Evolutionary conservation across 345 rosid species (phyloP).

Genomic region (Zanthoxylum bungeanum): DNA sequence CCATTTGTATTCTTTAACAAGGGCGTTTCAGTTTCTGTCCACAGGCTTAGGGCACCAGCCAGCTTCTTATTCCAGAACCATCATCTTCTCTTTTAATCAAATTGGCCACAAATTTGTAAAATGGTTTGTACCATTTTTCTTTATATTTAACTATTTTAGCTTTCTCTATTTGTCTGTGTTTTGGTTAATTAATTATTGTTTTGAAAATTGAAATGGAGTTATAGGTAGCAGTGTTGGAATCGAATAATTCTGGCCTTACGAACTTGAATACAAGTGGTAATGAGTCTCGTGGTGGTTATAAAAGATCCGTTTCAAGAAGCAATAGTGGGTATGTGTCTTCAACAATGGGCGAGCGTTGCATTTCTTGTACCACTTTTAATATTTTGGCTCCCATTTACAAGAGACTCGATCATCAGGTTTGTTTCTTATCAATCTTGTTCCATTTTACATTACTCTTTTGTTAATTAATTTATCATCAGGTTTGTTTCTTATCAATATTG

Average conservation of each 20-base stretch:
- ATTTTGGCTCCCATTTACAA: conserved; percentile 81
- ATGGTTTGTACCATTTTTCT: not conserved
- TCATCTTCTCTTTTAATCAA: not conserved
- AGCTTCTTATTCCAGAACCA: not conserved
- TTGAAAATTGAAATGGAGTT: conserved; percentile 2
- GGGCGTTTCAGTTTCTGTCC: not conserved
- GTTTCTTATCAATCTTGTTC: not conserved
- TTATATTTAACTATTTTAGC: too few species aligned
- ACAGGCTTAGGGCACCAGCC: not conserved
- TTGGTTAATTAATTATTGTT: not conserved
- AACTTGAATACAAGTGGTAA: conserved; percentile 34
- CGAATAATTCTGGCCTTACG: conserved; percentile 20
- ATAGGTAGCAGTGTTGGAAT: conserved; percentile 34
- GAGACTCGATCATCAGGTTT: conserved; percentile 59
- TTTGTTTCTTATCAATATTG: conserved; percentile 6
- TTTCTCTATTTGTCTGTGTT: not conserved
- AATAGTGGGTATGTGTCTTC: conserved; percentile 12
- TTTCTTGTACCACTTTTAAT: conserved; percentile 82
- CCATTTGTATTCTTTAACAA: not conserved
- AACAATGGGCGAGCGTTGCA: conserved; percentile 31
- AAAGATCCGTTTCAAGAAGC: conserved; percentile 21
- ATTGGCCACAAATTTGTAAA: not conserved
- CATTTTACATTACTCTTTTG: not conserved
- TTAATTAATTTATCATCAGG: conserved; percentile 52
- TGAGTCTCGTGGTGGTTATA: conserved; percentile 15